Evolutionary conservation across 305 asterid species (phyloP).

Genomic region (Fraxinus albicans): DNA sequence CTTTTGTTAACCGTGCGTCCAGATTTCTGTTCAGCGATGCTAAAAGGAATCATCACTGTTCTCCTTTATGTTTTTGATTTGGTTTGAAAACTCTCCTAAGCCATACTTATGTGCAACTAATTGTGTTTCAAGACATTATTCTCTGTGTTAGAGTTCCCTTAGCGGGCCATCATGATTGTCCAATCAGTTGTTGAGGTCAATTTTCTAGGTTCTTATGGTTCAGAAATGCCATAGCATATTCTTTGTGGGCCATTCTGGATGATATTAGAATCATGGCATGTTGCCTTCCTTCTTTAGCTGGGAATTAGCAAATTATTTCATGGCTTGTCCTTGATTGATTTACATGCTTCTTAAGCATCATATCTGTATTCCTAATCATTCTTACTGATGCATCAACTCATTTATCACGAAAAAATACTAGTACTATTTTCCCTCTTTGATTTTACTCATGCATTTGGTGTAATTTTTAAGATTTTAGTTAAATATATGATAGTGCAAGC

Average conservation of each 20-base stretch:
- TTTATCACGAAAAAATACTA: background rate
- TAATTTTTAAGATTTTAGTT: constrained; percentile 13
- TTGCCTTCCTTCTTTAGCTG: background rate
- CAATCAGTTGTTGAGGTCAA: background rate
- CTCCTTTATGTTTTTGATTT: background rate
- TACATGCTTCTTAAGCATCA: background rate
- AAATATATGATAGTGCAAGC: constrained; percentile 13
- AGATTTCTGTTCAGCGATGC: background rate
- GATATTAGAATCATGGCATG: background rate
- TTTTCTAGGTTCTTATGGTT: background rate
- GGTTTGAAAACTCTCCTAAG: background rate
- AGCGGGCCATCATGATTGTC: background rate
- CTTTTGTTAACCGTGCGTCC: background rate
- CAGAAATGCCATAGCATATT: background rate
- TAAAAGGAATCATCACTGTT: background rate
- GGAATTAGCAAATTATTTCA: background rate
- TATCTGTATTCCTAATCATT: background rate
- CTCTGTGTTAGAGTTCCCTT: background rate
- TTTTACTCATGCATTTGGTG: background rate
- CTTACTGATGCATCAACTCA: background rate
- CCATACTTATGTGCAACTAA: background rate
- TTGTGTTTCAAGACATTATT: background rate
- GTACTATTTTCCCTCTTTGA: constrained; percentile 1
- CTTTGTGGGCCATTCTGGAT: background rate
- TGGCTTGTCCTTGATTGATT: background rate